A percentile compares a stretch with the other conserved stretches of the same genome.
phyloP scores from a whole-genome alignment of 2,329 filamentous ascomycete species.

The Diaporthe sp. region DNA sequence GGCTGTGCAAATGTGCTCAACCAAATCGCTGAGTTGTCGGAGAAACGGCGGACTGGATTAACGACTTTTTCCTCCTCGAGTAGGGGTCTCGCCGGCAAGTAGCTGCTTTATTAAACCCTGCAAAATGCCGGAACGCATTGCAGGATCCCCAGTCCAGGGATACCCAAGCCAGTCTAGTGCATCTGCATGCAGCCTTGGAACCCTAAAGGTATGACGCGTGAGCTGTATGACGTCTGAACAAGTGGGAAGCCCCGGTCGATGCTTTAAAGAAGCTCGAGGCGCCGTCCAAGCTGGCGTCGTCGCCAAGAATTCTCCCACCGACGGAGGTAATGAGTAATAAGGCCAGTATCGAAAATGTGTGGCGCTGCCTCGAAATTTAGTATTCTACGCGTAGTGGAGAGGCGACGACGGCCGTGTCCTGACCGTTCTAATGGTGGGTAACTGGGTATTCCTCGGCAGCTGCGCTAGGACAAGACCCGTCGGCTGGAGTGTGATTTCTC shows the following conservation, averaged over 20 bases:
- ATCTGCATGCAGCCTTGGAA: constrained; percentile 34
- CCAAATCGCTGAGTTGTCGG: not conserved
- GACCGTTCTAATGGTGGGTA: not conserved
- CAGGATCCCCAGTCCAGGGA: constrained; percentile 8
- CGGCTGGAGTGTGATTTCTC: not conserved
- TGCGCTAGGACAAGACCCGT: constrained; percentile 12
- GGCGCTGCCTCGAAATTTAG: not conserved
- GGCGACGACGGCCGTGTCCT: not conserved
- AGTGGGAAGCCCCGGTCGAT: constrained; percentile 14
- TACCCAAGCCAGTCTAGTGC: constrained; percentile 21
- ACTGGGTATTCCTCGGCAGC: not conserved
- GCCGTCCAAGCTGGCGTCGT: constrained; percentile 9
- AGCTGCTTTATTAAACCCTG: constrained; percentile 14
- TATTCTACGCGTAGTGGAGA: not conserved
- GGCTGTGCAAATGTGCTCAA: not conserved
- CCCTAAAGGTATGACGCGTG: constrained; percentile 32
- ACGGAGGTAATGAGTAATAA: not conserved
- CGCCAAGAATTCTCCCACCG: not conserved
- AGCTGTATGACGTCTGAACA: constrained; percentile 21
- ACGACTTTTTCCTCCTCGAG: not conserved
- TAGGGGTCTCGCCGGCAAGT: constrained; percentile 17
- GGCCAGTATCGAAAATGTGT: not conserved
- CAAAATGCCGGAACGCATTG: constrained; percentile 14
- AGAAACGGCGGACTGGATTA: not conserved
- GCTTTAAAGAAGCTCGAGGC: constrained; percentile 25